phyloP scores from a whole-genome alignment of 2,329 filamentous ascomycete species.

The Hirsutella minnesotensis region DNA sequence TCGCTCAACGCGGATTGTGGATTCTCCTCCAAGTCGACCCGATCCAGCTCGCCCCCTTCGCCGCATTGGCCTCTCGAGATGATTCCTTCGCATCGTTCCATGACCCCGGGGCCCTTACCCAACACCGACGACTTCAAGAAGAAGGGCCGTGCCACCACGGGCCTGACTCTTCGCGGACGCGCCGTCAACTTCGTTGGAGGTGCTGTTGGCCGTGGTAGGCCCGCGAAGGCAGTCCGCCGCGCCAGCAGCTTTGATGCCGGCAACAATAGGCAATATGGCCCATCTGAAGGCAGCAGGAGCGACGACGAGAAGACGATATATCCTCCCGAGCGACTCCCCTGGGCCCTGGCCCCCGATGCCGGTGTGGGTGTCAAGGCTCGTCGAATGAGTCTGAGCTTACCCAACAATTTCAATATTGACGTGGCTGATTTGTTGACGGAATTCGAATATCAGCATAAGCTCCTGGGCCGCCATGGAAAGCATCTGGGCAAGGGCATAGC shows the following conservation, averaged over 20 bases:
- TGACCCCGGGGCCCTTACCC: constrained; percentile 22
- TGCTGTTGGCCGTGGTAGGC: constrained; percentile 11
- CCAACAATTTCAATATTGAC: constrained; percentile 64
- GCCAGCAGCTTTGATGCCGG: constrained; percentile 38
- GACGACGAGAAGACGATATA: constrained; percentile 16
- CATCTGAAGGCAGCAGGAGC: constrained; percentile 6
- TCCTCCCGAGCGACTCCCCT: constrained; percentile 34
- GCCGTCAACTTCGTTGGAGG: constrained; percentile 32
- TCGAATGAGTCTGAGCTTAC: constrained; percentile 62
- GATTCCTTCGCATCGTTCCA: constrained; percentile 15
- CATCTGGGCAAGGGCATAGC: constrained; percentile 73
- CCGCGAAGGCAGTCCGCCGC: constrained; percentile 17
- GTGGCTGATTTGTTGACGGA: constrained; percentile 56
- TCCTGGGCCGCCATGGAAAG: constrained; percentile 62
- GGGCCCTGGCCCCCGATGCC: constrained; percentile 51
- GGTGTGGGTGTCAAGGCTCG: constrained; percentile 69
- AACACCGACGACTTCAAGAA: constrained; percentile 32
- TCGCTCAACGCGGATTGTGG: constrained; percentile 20
- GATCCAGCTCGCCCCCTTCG: constrained; percentile 38
- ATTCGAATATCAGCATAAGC: constrained; percentile 57
- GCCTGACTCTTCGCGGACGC: constrained; percentile 34
- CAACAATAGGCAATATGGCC: constrained; percentile 15
- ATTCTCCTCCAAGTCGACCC: constrained; percentile 34
- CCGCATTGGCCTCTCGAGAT: constrained; percentile 34
- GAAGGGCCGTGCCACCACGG: constrained; percentile 40